phyloP scores from a whole-genome alignment of 2,329 filamentous ascomycete genomes.

The Trichoderma endophyticum region DNA sequence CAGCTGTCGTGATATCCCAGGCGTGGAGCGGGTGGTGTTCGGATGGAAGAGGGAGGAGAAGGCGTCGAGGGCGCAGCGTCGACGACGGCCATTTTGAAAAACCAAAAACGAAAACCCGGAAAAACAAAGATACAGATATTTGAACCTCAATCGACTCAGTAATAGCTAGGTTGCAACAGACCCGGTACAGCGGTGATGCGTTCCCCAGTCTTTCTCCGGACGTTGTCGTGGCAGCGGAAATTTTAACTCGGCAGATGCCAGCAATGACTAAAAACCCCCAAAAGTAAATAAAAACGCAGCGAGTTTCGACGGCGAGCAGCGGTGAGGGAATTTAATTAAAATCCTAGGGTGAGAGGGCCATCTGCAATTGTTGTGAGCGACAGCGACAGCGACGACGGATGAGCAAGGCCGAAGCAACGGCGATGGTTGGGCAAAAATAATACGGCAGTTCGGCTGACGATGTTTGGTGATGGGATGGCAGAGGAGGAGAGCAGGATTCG shows the following conservation, averaged over 20 bases:
- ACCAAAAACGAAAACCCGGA: background rate
- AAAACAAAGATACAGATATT: slow-evolving; percentile 9
- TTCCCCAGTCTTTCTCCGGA: slow-evolving; percentile 6
- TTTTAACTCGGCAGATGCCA: slow-evolving; percentile 16
- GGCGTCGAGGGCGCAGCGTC: slow-evolving; percentile 50
- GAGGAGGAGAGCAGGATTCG: slow-evolving; percentile 22
- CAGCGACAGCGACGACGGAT: background rate
- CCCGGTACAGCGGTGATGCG: background rate
- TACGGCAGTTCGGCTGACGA: slow-evolving; percentile 17
- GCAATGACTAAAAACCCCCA: background rate
- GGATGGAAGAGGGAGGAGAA: slow-evolving; percentile 55
- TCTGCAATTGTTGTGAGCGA: background rate
- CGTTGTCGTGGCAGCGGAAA: slow-evolving; percentile 22
- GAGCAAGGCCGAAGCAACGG: slow-evolving; percentile 9
- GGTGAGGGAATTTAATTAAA: slow-evolving; percentile 10
- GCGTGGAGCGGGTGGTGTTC: slow-evolving; percentile 66
- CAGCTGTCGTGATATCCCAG: slow-evolving; percentile 66
- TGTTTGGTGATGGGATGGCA: slow-evolving; percentile 23
- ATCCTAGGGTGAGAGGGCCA: slow-evolving; percentile 3
- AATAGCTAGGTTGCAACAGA: background rate
- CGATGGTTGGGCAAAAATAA: background rate
- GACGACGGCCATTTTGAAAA: slow-evolving; percentile 29
- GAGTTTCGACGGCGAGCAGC: slow-evolving; percentile 7
- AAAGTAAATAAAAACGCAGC: background rate
- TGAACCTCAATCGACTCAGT: background rate